Conservation (phyloP, 352 stramenopile species). For the Thraustochytrium striatum region DNA sequence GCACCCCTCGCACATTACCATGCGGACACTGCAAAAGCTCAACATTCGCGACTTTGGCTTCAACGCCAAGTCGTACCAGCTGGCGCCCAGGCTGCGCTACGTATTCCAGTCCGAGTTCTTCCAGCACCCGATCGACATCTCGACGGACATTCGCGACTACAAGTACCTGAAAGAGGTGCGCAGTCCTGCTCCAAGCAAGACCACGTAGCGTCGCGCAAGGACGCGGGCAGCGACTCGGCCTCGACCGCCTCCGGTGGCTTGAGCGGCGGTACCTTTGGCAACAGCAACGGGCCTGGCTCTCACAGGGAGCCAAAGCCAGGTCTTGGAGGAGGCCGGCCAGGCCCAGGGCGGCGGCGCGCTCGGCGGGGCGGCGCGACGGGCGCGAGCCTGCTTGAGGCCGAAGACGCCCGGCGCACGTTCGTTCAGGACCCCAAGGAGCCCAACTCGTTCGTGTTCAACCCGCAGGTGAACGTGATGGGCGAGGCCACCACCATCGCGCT, state of each 20-base stretch:
- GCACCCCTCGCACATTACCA: constrained; percentile 1
- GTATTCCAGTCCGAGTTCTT: constrained; percentile 38
- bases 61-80: not conserved
- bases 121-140: not conserved
- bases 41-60: not conserved
- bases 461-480: constrained; percentile 38
- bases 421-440: not conserved
- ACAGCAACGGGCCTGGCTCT: too few species aligned
- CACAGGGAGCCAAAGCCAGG: too few species aligned
- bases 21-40: constrained; percentile 31
- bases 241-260: not conserved
- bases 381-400: not conserved
- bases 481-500: constrained; percentile 44
- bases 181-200: constrained; percentile 7
- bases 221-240: not conserved
- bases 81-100: constrained; percentile 11
- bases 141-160: constrained; percentile 46
- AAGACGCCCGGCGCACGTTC: not conserved
- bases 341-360: not conserved
- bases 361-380: not conserved
- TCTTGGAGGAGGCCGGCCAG: not conserved
- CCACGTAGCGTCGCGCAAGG: not conserved
- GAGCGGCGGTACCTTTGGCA: too few species aligned
- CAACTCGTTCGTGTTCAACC: constrained; percentile 45
- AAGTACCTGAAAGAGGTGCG: constrained; percentile 30